Conservation (phyloP, 371 early-diverging fungal genomes). For the Rhizopus microsporus region DNA sequence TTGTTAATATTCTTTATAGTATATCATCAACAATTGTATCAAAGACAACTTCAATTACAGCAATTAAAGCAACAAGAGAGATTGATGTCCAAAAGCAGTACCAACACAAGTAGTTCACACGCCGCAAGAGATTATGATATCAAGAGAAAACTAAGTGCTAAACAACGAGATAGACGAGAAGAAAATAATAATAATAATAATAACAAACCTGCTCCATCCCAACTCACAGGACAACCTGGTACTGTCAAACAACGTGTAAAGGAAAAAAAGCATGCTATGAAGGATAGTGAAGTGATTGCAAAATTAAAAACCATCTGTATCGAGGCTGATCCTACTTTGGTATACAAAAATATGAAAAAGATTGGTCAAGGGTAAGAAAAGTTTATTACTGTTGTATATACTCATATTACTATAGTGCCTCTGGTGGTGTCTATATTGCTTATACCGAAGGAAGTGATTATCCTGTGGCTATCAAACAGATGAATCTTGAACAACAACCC, state of each 20-base stretch:
- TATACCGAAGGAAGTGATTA: constrained; percentile 66
- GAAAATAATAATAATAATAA: constrained; percentile 19
- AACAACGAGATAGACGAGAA: constrained; percentile 54
- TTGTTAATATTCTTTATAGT: constrained; percentile 10
- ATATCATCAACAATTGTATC: constrained; percentile 25
- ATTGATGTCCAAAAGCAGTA: constrained; percentile 6
- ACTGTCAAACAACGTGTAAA: constrained; percentile 51
- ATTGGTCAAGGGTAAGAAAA: constrained; percentile 87
- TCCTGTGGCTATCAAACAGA: constrained; percentile 93
- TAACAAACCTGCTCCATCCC: constrained; percentile 28
- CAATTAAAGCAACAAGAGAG: constrained; percentile 18
- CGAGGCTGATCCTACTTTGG: constrained; percentile 81
- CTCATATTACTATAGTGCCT: constrained; percentile 62
- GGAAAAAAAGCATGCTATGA: constrained; percentile 45
- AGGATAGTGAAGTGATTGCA: constrained; percentile 78
- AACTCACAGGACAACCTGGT: constrained; percentile 42
- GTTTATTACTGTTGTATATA: constrained; percentile 1
- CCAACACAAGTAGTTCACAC: constrained; percentile 25
- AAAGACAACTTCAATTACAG: constrained; percentile 15
- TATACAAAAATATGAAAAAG: constrained; percentile 83
- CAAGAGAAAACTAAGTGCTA: constrained; percentile 45
- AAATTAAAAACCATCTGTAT: constrained; percentile 87
- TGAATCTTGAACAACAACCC: constrained; percentile 94
- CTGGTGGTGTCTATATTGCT: constrained; percentile 93
- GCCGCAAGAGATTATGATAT: constrained; percentile 52